phyloP scores from a whole-genome alignment of 495 filamentous ascomycete genomes.

The Stereocaulon alpinum region DNA sequence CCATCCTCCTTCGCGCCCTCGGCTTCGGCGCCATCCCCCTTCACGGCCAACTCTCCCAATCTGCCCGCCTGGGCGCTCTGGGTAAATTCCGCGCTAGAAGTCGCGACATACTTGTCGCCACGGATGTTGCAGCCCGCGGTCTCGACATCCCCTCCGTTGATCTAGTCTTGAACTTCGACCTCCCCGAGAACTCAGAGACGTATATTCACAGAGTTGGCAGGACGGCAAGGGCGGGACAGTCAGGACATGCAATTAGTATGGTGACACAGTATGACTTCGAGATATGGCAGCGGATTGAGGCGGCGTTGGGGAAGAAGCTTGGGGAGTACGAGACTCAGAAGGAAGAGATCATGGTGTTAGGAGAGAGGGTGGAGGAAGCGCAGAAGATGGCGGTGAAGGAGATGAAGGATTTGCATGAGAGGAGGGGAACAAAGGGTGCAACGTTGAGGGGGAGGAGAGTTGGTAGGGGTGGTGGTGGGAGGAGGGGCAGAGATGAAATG shows the following conservation, averaged over 20 bases:
- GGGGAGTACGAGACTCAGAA: conserved; percentile 55
- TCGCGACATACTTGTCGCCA: conserved; percentile 83
- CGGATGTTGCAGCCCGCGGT: conserved; percentile 88
- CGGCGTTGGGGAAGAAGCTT: conserved; percentile 66
- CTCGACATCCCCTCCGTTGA: conserved; percentile 92
- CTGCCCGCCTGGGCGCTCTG: conserved; percentile 69
- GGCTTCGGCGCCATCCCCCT: conserved; percentile 82
- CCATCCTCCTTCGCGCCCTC: conserved; percentile 68
- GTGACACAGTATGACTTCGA: conserved; percentile 92
- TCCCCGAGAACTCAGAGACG: conserved; percentile 75
- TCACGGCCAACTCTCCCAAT: conserved; percentile 82
- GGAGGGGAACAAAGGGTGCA: conserved; percentile 54
- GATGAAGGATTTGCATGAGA: conserved; percentile 77
- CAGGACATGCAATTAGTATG: conserved; percentile 69
- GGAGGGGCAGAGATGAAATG: conserved; percentile 65
- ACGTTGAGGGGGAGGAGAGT: conserved; percentile 42
- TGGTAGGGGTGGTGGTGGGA: conserved; percentile 30
- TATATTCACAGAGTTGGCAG: conserved; percentile 94
- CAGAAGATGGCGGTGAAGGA: conserved; percentile 70
- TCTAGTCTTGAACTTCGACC: conserved; percentile 76
- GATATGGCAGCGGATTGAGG: conserved; percentile 74
- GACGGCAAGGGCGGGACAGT: conserved; percentile 82
- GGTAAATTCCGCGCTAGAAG: conserved; percentile 72
- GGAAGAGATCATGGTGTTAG: conserved; percentile 83
- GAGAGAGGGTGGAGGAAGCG: conserved; percentile 68